These are phyloP conservation scores for Gyrodon lividus DNA, from an alignment of 768 basidiomycete species.

Conservation along the genomic window DNA sequence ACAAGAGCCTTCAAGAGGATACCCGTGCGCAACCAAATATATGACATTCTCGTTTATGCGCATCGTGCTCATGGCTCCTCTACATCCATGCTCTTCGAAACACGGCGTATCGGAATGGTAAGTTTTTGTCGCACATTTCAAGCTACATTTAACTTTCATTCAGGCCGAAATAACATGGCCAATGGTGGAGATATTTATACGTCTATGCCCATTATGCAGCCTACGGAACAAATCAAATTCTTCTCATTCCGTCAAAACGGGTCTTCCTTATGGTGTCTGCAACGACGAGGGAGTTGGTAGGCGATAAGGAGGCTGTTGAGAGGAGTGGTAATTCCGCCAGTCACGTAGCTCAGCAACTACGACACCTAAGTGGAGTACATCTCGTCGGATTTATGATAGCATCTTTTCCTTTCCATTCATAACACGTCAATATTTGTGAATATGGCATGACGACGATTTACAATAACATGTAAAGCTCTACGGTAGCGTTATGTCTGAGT, in stretches of 20 bases:
- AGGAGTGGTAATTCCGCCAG: not conserved
- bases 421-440: not conserved
- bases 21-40: conserved; percentile 66
- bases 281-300: conserved; percentile 24
- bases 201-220: conserved; percentile 57
- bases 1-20: conserved; percentile 53
- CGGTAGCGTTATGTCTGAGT: not conserved
- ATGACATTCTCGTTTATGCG: conserved; percentile 65
- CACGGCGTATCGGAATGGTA: conserved; percentile 59
- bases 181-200: conserved; percentile 67
- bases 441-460: conserved; percentile 3
- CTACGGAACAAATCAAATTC: conserved; percentile 37
- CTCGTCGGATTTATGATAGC: conserved; percentile 1
- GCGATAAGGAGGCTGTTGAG: not conserved
- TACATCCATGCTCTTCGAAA: conserved; percentile 53
- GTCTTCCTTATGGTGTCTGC: conserved; percentile 13
- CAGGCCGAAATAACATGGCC: conserved; percentile 71
- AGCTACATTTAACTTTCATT: conserved; percentile 5
- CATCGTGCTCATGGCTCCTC: conserved; percentile 59
- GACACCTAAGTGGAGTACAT: not conserved
- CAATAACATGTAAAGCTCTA: conserved; percentile 6
- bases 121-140: conserved; percentile 25
- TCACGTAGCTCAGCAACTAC: not conserved
- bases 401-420: not conserved
- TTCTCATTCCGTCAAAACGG: conserved; percentile 20